A percentile compares a stretch with the other conserved stretches of the same genome.
phyloP scores from a whole-genome alignment of 2,329 filamentous ascomycete species.

The Neopestalotiopsis rosae region DNA sequence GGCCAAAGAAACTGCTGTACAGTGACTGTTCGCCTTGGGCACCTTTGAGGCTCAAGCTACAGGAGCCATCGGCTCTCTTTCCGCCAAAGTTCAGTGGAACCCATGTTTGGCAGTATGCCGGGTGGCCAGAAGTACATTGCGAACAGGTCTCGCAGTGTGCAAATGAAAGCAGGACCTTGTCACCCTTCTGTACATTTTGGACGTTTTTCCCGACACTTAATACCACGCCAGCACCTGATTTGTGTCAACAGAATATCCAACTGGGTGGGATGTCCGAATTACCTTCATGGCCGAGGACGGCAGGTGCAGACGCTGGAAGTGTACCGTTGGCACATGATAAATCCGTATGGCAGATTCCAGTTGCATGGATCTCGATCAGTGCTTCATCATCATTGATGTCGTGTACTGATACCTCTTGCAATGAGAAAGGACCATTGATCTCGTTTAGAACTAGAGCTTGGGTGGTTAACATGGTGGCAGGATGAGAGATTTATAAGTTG shows the following conservation, averaged over 20 bases:
- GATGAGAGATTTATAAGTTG: not conserved
- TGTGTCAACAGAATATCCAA: not conserved
- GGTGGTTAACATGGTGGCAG: not conserved
- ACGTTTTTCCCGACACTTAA: not conserved
- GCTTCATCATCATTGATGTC: not conserved
- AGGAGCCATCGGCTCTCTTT: not conserved
- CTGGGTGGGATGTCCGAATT: not conserved
- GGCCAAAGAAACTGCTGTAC: not conserved
- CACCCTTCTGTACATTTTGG: not conserved
- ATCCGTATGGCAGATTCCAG: not conserved
- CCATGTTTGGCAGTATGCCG: not conserved
- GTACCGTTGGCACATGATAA: not conserved
- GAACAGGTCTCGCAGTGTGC: not conserved
- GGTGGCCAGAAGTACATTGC: not conserved
- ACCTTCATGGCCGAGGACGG: not conserved
- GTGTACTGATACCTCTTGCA: not conserved
- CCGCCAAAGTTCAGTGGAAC: not conserved
- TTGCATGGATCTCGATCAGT: not conserved
- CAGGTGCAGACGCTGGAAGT: not conserved
- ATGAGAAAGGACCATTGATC: not conserved
- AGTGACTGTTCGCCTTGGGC: not conserved
- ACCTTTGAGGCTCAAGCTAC: not conserved
- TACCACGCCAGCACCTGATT: not conserved
- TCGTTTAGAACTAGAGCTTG: not conserved
- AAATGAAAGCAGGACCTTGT: not conserved